Evolutionary conservation across 2,329 filamentous ascomycete species (phyloP).

Genomic region (Fusarium keratoplasticum): DNA sequence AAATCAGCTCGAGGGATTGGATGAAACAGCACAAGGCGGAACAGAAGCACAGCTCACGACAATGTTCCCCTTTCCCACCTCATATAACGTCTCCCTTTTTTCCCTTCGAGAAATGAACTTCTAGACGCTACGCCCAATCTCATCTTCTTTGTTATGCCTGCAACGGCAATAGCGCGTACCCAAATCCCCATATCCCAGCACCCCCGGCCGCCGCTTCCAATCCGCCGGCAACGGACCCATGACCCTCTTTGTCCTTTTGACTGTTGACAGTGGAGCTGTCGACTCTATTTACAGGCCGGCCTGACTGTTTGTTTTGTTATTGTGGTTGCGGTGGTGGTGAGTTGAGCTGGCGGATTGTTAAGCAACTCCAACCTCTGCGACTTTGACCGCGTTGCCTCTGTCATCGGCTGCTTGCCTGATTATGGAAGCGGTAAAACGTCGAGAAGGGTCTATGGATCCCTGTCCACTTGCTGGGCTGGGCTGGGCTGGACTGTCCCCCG

Average conservation of each 20-base stretch:
- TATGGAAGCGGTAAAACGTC: slow-evolving; percentile 2
- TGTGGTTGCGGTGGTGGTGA: background rate
- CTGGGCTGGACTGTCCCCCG: slow-evolving; percentile 1
- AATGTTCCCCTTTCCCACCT: slow-evolving; percentile 20
- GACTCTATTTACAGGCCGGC: slow-evolving; percentile 38
- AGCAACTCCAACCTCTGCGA: slow-evolving; percentile 34
- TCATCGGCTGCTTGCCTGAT: slow-evolving; percentile 21
- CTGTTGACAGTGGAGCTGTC: slow-evolving; percentile 36
- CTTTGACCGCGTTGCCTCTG: slow-evolving; percentile 14
- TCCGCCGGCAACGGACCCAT: slow-evolving; percentile 43
- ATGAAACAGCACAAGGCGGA: background rate
- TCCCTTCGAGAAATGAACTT: slow-evolving; percentile 30
- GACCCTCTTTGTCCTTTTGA: slow-evolving; percentile 34
- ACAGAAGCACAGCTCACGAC: background rate
- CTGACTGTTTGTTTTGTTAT: slow-evolving; percentile 6
- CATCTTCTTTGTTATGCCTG: slow-evolving; percentile 39
- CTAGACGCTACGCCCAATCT: slow-evolving; percentile 39
- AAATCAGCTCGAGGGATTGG: background rate
- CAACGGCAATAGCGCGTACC: slow-evolving; percentile 42
- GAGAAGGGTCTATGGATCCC: slow-evolving; percentile 8
- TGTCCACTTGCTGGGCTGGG: background rate
- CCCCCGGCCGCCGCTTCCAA: slow-evolving; percentile 39
- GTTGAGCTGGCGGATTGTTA: slow-evolving; percentile 39
- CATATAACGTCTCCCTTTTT: slow-evolving; percentile 23
- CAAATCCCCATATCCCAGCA: slow-evolving; percentile 33